These are phyloP conservation scores for Zoysia matrella DNA, from an alignment of 202 grass and related monocot genomes.

Conservation along the genomic window DNA sequence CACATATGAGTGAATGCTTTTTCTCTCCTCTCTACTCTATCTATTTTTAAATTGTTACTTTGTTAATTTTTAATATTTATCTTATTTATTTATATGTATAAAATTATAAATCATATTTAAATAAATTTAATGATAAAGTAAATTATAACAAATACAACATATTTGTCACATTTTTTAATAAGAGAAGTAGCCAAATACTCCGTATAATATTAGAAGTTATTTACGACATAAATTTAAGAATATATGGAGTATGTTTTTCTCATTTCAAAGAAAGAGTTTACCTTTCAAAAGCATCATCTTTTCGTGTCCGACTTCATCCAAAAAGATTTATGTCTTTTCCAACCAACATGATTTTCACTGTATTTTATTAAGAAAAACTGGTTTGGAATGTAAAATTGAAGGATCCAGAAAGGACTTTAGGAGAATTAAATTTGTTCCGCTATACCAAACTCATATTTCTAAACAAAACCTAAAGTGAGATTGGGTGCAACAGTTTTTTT, in stretches of 20 bases:
- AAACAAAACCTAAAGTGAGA: background rate
- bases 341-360: background rate
- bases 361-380: background rate
- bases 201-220: too few species aligned
- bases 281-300: background rate
- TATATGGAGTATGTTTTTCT: background rate
- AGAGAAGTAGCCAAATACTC: too few species aligned
- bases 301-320: slow-evolving; percentile 1
- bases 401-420: background rate
- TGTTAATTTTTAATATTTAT: too few species aligned
- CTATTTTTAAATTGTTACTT: too few species aligned
- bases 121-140: too few species aligned
- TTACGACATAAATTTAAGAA: too few species aligned
- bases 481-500: background rate
- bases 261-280: background rate
- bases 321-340: background rate
- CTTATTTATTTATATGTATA: too few species aligned
- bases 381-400: background rate
- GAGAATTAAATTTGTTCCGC: background rate
- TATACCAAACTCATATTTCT: background rate
- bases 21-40: background rate
- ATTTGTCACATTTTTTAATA: too few species aligned
- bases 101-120: too few species aligned
- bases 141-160: too few species aligned
- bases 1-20: background rate